Conservation (phyloP, 2,329 filamentous ascomycete species). For the Cercospora zeae-maydis region DNA sequence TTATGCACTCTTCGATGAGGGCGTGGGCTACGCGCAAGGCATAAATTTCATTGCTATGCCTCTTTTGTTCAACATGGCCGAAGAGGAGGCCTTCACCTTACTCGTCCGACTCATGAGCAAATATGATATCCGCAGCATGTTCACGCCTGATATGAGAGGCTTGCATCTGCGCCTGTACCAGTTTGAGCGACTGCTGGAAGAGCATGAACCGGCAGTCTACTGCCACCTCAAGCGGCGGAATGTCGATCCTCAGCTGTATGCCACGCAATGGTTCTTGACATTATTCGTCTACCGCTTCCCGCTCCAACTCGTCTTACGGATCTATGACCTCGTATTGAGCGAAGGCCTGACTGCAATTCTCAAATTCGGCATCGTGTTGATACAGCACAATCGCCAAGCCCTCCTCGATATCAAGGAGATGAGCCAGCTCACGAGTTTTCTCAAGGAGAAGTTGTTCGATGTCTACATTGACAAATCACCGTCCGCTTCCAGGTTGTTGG, state of each 20-base stretch:
- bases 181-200: slow-evolving; percentile 90
- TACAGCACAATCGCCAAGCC: slow-evolving; percentile 84
- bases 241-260: slow-evolving; percentile 88
- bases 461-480: slow-evolving; percentile 94
- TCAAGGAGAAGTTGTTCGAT: slow-evolving; percentile 93
- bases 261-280: slow-evolving; percentile 98
- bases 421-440: slow-evolving; percentile 78
- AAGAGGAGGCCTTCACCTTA: slow-evolving; percentile 93
- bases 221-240: slow-evolving; percentile 86
- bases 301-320: slow-evolving; percentile 88
- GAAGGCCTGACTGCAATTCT: slow-evolving; percentile 86
- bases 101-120: slow-evolving; percentile 95
- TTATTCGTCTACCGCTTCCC: slow-evolving; percentile 98
- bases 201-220: slow-evolving; percentile 88
- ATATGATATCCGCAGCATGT: slow-evolving; percentile 87
- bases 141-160: slow-evolving; percentile 93
- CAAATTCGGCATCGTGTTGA: slow-evolving; percentile 89
- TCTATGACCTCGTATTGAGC: slow-evolving; percentile 92
- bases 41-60: slow-evolving; percentile 99
- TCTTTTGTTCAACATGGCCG: slow-evolving; percentile 93
- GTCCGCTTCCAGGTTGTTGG: slow-evolving; percentile 85
- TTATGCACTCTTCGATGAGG: slow-evolving; percentile 92
- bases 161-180: slow-evolving; percentile 90
- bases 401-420: slow-evolving; percentile 87
- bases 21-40: slow-evolving; percentile 92